Conservation (phyloP, 768 basidiomycete genomes). For the Tylopilus plumbeoviolaceoides region DNA sequence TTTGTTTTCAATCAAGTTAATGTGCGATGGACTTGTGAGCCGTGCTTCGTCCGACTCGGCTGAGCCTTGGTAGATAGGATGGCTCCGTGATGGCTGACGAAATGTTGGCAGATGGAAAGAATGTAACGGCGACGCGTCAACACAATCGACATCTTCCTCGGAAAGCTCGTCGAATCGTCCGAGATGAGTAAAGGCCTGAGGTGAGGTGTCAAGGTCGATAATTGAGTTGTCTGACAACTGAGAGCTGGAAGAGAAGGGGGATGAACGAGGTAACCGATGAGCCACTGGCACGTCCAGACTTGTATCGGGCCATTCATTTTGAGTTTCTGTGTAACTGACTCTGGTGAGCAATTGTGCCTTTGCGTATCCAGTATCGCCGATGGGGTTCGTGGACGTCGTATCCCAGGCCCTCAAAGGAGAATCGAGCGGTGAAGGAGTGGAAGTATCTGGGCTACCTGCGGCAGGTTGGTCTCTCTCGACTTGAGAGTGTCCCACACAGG, state of each 20-base stretch:
- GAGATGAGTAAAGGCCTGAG: background rate
- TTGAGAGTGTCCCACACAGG: background rate
- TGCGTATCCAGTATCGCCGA: constrained; percentile 4
- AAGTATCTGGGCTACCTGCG: background rate
- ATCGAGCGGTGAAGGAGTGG: background rate
- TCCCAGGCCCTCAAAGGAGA: background rate
- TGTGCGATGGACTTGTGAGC: background rate
- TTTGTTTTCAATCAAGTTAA: background rate
- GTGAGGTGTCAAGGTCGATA: constrained; percentile 25
- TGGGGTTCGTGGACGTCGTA: background rate
- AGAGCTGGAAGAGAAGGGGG: constrained; percentile 18
- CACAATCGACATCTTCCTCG: background rate
- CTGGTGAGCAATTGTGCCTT: background rate
- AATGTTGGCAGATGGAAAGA: background rate
- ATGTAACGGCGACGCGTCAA: background rate
- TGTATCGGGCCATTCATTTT: background rate
- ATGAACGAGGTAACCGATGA: constrained; percentile 20
- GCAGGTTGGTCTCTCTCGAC: background rate
- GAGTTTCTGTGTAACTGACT: background rate
- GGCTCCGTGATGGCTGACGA: background rate
- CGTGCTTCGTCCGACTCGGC: background rate
- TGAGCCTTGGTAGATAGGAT: background rate
- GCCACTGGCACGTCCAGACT: background rate
- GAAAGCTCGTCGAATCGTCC: background rate
- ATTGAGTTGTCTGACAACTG: constrained; percentile 13